A percentile compares a stretch with the other conserved stretches of the same genome.
These are phyloP conservation scores for Smallanthus sonchifolius DNA, from an alignment of 129 eudicot genomes.

Conservation along the genomic window DNA sequence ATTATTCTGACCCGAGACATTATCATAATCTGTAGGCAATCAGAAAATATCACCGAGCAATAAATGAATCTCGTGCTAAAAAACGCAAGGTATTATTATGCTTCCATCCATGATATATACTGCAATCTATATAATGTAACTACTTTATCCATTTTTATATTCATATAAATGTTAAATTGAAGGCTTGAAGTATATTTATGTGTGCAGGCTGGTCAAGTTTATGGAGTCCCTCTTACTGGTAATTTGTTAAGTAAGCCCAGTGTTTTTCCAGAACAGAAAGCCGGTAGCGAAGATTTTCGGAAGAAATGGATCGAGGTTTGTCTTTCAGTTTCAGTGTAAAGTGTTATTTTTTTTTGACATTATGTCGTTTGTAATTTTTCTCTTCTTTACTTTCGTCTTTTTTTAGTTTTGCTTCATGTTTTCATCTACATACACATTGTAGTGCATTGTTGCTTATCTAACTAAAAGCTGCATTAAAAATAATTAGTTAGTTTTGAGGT, in stretches of 20 bases:
- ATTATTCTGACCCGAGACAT: not conserved
- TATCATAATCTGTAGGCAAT: conserved; percentile 60
- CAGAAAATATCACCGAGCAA: conserved; percentile 88
- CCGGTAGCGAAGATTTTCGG: conserved; percentile 76
- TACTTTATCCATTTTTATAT: not conserved
- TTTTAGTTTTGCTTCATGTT: not conserved
- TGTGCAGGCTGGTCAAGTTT: conserved; percentile 95
- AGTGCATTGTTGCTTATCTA: not conserved
- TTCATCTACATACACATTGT: not conserved
- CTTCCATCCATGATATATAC: conserved; percentile 15
- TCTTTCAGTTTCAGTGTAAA: not conserved
- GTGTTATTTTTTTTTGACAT: not conserved
- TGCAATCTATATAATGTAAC: not conserved
- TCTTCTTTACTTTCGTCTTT: not conserved
- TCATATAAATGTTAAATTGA: conserved; percentile 3
- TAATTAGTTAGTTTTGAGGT: not conserved
- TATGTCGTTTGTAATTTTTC: not conserved
- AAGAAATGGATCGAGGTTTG: conserved; percentile 98
- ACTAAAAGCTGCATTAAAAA: not conserved
- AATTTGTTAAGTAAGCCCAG: conserved; percentile 63
- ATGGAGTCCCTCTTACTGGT: conserved; percentile 95
- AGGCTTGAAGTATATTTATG: conserved; percentile 10
- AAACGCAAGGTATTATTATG: conserved; percentile 72
- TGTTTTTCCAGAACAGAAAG: conserved; percentile 76
- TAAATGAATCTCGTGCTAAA: conserved; percentile 94